Evolutionary conservation across 345 rosid species (phyloP), one percentile per base, ranked within the genome.

Genomic region (Murraya koenigii): DNA sequence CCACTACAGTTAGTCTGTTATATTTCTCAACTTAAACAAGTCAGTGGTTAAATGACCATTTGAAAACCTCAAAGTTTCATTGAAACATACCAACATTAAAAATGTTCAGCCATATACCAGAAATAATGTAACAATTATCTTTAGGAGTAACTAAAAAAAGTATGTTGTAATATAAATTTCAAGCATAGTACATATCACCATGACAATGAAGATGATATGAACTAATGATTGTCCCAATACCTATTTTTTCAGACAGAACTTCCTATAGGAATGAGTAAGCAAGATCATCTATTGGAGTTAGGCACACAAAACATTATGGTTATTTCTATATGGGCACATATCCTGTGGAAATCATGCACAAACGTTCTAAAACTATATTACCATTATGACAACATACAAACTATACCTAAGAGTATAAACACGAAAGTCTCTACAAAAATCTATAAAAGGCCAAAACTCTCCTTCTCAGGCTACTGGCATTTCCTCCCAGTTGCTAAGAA

Each of bases 171-270:
- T 33, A 33, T 47, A 64, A 75, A 52, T 54, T 65, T 66, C 55
- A 76, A 68, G 71, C 41, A 66, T 8, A 30, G 69, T 13, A 30
- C 47, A 25, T 47, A 35, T 76, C 65, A 23, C 15, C 78, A 54
- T 17, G 15, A 55, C 26, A 55, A 65, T 35, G 25, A 47, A 17
- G 44, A 44, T 23, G 23, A 41, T 28, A 61, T 41, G 22, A 26
- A 22, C 38, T 41, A 69, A 69, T 69, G 36, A 13, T 35, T n/a
- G n/a, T 19, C 52, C 35, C 33, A 23, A 56, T n/a, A 72, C 6
- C 33, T 35, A 49, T 58, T 56, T 55, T 56, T 33, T 56, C 47
- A 72, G 54, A 23, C 7, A 35, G 15, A 13, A 65, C 69, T 20
- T 35, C 15, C 47, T 35, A 20, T 11, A 22, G 38, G 69, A 65